These are phyloP conservation scores for Paraurostyla sp. DNA, from an alignment of 73 alveolate genomes.

Conservation along the genomic window DNA sequence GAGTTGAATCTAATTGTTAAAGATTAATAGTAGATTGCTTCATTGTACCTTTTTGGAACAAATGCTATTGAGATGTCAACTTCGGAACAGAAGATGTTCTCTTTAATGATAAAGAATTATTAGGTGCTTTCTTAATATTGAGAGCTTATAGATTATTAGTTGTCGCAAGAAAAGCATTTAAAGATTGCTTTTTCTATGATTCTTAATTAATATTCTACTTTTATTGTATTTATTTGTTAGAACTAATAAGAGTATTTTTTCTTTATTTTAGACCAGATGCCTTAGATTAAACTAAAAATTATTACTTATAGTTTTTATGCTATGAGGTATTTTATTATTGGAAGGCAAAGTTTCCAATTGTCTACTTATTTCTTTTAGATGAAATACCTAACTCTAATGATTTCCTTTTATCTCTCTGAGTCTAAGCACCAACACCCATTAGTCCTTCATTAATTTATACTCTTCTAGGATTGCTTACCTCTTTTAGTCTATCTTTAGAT, in stretches of 20 bases:
- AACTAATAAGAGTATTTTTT: neutral
- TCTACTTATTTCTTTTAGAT: neutral
- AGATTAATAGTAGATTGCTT: too few relatives aligned
- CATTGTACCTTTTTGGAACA: neutral
- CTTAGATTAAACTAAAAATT: neutral
- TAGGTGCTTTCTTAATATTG: too few relatives aligned
- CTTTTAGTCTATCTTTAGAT: neutral
- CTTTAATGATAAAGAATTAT: neutral
- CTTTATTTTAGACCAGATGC: too few relatives aligned
- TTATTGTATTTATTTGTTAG: neutral
- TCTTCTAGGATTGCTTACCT: neutral
- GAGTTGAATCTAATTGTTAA: too few relatives aligned
- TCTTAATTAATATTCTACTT: neutral
- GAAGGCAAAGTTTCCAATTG: too few relatives aligned
- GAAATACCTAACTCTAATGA: neutral
- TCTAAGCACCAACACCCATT: neutral
- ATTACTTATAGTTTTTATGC: neutral
- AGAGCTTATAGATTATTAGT: too few relatives aligned
- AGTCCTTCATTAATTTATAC: neutral
- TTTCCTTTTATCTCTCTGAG: slow-evolving; percentile 23
- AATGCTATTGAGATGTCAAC: neutral
- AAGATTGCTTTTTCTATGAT: neutral
- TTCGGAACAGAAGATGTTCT: neutral
- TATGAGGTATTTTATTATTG: neutral
- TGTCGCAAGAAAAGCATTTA: neutral